phyloP scores from a whole-genome alignment of 441 rosid species.

The Erysimum cheiri region DNA sequence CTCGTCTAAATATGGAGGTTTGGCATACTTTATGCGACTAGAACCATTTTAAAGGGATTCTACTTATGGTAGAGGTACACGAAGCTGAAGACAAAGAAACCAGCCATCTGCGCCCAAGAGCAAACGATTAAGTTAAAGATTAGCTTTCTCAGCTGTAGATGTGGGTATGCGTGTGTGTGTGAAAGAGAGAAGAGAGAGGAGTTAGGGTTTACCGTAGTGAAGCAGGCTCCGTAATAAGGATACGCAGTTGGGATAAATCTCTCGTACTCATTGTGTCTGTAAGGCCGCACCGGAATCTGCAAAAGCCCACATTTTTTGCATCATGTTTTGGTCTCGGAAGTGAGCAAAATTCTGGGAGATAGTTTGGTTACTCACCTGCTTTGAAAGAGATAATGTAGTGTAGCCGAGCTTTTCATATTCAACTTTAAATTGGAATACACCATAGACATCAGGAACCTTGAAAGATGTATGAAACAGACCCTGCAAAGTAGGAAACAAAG shows the following conservation, averaged over 20 bases:
- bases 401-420: slow-evolving; percentile 76
- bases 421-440: slow-evolving; percentile 80
- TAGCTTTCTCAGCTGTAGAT: not conserved
- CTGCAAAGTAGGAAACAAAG: slow-evolving; percentile 46
- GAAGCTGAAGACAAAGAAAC: slow-evolving; percentile 76
- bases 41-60: slow-evolving; percentile 13
- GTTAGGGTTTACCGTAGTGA: slow-evolving; percentile 65
- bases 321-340: not conserved
- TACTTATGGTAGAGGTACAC: slow-evolving; percentile 68
- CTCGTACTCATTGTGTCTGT: slow-evolving; percentile 76
- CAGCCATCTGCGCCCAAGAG: slow-evolving; percentile 66
- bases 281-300: slow-evolving; percentile 85
- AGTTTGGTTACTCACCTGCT: slow-evolving; percentile 55
- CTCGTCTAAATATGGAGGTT: slow-evolving; percentile 33
- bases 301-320: slow-evolving; percentile 4
- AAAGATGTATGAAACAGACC: slow-evolving; percentile 70
- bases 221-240: slow-evolving; percentile 82
- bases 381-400: slow-evolving; percentile 70
- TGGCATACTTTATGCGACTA: slow-evolving; percentile 26
- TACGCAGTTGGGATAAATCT: slow-evolving; percentile 73
- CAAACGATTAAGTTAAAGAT: slow-evolving; percentile 19
- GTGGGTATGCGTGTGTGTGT: not conserved
- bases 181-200: too few species aligned
- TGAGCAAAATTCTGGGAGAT: slow-evolving; percentile 7
- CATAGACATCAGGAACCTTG: slow-evolving; percentile 79